Percentiles rank a stretch among this genome's conserved stretches.
Evolutionary conservation across 1,284 basidiomycete genomes (phyloP).

Genomic region (Trichosporon coremiiforme): DNA sequence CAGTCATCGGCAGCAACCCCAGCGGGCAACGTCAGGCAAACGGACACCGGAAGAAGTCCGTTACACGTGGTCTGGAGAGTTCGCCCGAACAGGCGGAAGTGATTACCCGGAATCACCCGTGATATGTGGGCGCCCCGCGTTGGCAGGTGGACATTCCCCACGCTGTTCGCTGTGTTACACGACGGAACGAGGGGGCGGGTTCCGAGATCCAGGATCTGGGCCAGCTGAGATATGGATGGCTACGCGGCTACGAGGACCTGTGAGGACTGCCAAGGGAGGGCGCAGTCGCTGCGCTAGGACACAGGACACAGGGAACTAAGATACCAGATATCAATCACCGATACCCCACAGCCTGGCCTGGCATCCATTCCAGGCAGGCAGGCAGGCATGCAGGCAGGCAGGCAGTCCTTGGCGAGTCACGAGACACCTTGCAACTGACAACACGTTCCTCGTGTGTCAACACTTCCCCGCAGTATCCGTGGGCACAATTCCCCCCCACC

Average conservation of each 20-base stretch:
- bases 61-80: background rate
- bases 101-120: background rate
- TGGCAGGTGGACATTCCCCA: background rate
- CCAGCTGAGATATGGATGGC: background rate
- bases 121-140: background rate
- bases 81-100: background rate
- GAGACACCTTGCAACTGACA: background rate
- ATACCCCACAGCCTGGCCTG: background rate
- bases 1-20: too few relatives aligned
- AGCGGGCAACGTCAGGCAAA: background rate
- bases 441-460: background rate
- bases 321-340: constrained; percentile 2
- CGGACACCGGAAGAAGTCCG: background rate
- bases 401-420: background rate
- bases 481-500: background rate
- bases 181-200: background rate
- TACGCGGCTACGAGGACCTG: background rate
- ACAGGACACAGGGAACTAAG: background rate
- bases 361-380: too few relatives aligned
- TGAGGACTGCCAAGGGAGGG: too few relatives aligned
- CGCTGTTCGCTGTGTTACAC: background rate
- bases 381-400: too few relatives aligned
- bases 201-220: background rate
- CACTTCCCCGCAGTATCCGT: background rate
- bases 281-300: background rate